phyloP scores from a whole-genome alignment of 208 protist species.

The Crithidia sp. region DNA sequence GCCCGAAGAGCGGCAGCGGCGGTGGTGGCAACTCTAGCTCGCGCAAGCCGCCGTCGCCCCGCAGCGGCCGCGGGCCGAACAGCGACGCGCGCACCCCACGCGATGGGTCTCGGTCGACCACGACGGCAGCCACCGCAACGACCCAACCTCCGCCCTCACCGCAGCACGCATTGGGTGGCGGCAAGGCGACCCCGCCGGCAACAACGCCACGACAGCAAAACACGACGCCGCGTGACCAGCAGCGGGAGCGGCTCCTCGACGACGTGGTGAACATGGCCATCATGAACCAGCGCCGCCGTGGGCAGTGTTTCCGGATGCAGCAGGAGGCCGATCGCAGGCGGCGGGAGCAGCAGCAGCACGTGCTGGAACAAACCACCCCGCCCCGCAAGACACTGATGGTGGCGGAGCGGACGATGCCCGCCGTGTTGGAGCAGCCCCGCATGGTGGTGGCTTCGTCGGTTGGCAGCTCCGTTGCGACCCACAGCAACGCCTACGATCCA shows the following conservation, averaged over 20 bases:
- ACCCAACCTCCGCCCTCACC: not conserved
- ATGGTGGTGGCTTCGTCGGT: not conserved
- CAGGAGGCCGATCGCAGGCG: constrained; percentile 25
- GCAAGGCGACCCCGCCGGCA: not conserved
- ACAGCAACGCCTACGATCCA: not conserved
- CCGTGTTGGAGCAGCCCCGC: constrained; percentile 1
- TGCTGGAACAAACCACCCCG: not conserved
- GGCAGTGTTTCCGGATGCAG: constrained; percentile 16
- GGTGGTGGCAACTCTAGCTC: too few species aligned
- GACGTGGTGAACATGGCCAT: constrained; percentile 31
- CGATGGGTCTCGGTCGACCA: constrained; percentile 23
- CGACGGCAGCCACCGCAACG: not conserved
- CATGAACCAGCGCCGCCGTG: constrained; percentile 25
- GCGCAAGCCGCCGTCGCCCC: constrained; percentile 10
- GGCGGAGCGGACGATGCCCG: not conserved
- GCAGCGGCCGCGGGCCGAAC: constrained; percentile 12
- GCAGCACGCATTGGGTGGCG: too few species aligned
- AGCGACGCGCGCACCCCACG: constrained; percentile 18
- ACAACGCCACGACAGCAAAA: not conserved
- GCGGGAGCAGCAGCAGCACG: constrained; percentile 27
- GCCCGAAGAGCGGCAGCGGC: not conserved
- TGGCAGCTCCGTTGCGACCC: not conserved
- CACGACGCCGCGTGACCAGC: constrained; percentile 14
- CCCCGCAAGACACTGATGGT: not conserved
- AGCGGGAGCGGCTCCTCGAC: constrained; percentile 35